These are phyloP conservation scores for Metarhizium brunneum DNA, from an alignment of 2,329 filamentous ascomycete species.

Conservation along the genomic window DNA sequence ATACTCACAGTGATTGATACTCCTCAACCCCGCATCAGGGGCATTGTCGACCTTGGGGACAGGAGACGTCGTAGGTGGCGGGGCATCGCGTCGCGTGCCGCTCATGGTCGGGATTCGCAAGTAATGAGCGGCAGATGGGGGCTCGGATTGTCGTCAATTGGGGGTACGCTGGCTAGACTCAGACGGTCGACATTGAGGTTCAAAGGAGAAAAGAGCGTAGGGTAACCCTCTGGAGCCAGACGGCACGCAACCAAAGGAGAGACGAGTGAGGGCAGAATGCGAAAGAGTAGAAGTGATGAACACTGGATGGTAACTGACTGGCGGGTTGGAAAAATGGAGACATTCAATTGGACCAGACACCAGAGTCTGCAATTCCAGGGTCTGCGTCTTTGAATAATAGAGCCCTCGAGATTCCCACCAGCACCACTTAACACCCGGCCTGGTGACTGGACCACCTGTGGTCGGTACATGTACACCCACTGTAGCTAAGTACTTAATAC, in stretches of 20 bases:
- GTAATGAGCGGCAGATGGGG: constrained; percentile 1
- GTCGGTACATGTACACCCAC: too few species aligned
- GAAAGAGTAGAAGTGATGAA: background rate
- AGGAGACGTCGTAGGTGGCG: constrained; percentile 12
- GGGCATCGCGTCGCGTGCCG: constrained; percentile 23
- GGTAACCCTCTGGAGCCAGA: background rate
- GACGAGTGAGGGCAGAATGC: background rate
- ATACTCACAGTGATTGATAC: constrained; percentile 63
- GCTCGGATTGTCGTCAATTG: constrained; percentile 1
- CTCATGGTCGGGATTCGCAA: constrained; percentile 16
- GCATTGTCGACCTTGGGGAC: constrained; percentile 16
- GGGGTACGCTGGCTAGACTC: background rate
- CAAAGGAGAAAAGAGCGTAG: background rate
- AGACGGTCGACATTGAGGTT: constrained; percentile 2
- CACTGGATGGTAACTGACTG: too few species aligned
- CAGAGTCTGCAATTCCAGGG: too few species aligned
- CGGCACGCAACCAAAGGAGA: background rate
- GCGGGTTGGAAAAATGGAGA: background rate
- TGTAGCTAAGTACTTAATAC: too few species aligned
- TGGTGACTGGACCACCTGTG: too few species aligned
- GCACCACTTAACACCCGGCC: too few species aligned
- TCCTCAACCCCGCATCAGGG: constrained; percentile 67
- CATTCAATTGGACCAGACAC: background rate
- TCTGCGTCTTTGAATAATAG: too few species aligned
- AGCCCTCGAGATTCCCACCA: too few species aligned